These are phyloP conservation scores for Thermoascus crustaceus DNA, from an alignment of 2,329 filamentous ascomycete genomes.

Conservation along the genomic window DNA sequence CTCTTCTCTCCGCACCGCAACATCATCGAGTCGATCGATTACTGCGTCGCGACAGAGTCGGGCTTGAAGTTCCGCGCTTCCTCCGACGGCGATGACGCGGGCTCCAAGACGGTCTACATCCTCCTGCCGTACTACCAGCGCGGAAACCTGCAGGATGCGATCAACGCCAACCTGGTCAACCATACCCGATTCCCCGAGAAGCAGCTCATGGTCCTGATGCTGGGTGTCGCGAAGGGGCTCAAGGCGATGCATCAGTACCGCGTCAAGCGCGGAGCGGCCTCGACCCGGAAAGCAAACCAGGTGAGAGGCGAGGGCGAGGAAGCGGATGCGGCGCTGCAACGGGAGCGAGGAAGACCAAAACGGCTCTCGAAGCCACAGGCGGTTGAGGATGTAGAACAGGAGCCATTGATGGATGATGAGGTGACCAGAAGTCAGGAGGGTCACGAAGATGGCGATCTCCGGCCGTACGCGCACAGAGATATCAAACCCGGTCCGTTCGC, in stretches of 20 bases:
- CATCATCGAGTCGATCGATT: constrained; percentile 80
- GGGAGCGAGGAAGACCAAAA: no score
- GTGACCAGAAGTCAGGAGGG: constrained; percentile 60
- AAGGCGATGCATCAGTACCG: constrained; percentile 87
- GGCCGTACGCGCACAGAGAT: constrained; percentile 88
- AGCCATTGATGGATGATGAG: constrained; percentile 75
- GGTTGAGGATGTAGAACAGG: constrained; percentile 62
- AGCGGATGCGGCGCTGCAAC: no score
- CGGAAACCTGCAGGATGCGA: constrained; percentile 94
- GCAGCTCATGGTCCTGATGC: constrained; percentile 77
- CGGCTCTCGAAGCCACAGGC: constrained; percentile 25
- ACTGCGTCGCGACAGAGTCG: constrained; percentile 68
- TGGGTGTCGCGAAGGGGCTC: constrained; percentile 83
- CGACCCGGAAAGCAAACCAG: constrained; percentile 47
- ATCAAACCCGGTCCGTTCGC: constrained; percentile 79
- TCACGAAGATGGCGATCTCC: constrained; percentile 57
- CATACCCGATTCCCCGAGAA: constrained; percentile 83
- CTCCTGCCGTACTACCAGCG: constrained; percentile 89
- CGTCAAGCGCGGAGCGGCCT: constrained; percentile 49
- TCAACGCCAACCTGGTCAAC: constrained; percentile 97
- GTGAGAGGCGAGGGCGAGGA: constrained; percentile 48
- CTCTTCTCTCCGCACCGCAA: constrained; percentile 75
- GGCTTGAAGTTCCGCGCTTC: constrained; percentile 45
- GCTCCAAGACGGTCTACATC: constrained; percentile 91
- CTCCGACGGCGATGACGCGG: constrained; percentile 51